phyloP scores from a whole-genome alignment of 164 flowering plant species.

The Dillenia turbinata region DNA sequence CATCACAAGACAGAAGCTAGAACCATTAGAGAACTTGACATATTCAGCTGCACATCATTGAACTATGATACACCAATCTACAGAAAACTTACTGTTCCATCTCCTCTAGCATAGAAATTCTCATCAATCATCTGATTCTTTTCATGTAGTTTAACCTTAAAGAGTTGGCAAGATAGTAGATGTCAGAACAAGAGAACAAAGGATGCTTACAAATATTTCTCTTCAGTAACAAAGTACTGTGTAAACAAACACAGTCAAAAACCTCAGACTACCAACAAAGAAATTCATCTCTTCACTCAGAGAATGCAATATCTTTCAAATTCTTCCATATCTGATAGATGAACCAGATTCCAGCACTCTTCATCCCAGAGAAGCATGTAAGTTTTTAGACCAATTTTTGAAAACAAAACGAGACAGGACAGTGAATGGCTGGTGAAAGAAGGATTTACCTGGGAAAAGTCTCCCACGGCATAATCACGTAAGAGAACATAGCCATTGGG shows the following conservation, averaged over 20 bases:
- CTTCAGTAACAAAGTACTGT: neutral
- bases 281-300: neutral
- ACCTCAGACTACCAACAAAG: neutral
- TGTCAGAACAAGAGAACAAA: neutral
- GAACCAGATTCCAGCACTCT: neutral
- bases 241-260: too few species aligned
- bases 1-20: conserved; percentile 6
- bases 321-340: conserved; percentile 1
- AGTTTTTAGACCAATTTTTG: neutral
- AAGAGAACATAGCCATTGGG: conserved; percentile 31
- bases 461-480: conserved; percentile 37
- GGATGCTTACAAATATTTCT: neutral
- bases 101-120: conserved; percentile 44
- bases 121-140: conserved; percentile 37
- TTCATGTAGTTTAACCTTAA: conserved; percentile 31
- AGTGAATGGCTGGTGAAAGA: neutral
- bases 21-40: neutral
- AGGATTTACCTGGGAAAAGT: conserved; percentile 30
- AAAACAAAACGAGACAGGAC: neutral
- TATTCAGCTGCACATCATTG: neutral
- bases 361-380: neutral
- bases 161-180: neutral
- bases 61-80: neutral
- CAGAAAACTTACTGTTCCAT: conserved; percentile 46
- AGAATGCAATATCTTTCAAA: neutral